phyloP scores from a whole-genome alignment of 1,139 yeast species.

The Geotrichum phurueaensis region DNA sequence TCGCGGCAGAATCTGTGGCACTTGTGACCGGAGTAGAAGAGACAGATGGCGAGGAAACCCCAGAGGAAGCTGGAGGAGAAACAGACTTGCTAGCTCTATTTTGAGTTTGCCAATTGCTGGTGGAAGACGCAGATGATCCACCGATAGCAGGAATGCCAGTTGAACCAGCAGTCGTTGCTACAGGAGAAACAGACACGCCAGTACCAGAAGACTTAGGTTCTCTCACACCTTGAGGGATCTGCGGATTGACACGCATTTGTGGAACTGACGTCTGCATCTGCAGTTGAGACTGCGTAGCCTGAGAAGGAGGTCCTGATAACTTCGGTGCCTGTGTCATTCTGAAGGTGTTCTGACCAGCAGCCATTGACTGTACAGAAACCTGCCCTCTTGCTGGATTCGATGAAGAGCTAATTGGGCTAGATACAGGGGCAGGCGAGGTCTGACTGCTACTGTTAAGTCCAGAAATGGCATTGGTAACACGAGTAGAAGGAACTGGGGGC shows the following conservation, averaged over 20 bases:
- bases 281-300: conserved; percentile 13
- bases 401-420: not conserved
- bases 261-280: conserved; percentile 24
- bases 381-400: conserved; percentile 3
- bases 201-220: not conserved
- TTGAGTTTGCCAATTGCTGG: not conserved
- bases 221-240: conserved; percentile 9
- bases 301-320: conserved; percentile 7
- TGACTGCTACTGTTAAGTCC: not conserved
- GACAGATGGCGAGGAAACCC: not conserved
- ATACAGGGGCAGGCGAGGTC: not conserved
- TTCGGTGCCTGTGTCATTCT: conserved; percentile 20
- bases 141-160: not conserved
- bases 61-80: not conserved
- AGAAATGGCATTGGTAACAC: not conserved
- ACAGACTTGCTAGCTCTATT: not conserved
- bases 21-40: not conserved
- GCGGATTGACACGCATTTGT: conserved; percentile 25
- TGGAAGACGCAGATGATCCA: not conserved
- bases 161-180: not conserved
- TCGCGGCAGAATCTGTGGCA: not conserved
- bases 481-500: conserved; percentile 4
- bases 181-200: not conserved
- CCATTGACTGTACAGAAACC: conserved; percentile 23
- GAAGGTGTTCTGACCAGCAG: conserved; percentile 27